Evolutionary conservation across 2,329 filamentous ascomycete species (phyloP), one percentile per base, ranked within the genome.

Genomic region (Blastomyces gilchristii): DNA sequence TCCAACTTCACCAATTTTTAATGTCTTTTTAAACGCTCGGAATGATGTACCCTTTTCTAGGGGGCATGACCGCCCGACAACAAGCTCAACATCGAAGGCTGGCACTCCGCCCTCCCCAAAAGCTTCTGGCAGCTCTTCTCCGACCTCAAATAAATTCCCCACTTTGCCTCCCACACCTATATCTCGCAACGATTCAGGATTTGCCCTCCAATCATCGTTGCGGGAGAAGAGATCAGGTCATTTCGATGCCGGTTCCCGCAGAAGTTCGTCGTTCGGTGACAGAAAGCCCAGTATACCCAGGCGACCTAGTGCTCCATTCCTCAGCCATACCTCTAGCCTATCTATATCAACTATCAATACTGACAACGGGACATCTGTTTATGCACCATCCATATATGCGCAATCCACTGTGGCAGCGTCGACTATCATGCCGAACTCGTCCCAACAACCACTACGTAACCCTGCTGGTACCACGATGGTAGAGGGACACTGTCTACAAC

Each of bases 221-320:
- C 86, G 91, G 41, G 94, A 97, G 77, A 99, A 97, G 79, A 85
- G 93, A 60, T 97, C 94, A 2, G 92, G 90, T 1, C 91, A 97
- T 73, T 96, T 97, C 68, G 89, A 94, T 70, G 85, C 88, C 63
- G 76, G 80, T 67, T 88, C 88, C n/a, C 85, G 92, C 64, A 85
- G 93, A 67, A 97, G 92, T 78, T 96, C 92, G n/a, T 96, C 92
- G 0, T 95, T 96, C 75, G 90, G 88, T 39, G 90, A 90, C 68
- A 87, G 86, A 73, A 83, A 86, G 68, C 82, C 82, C 14, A 69
- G 69, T 14, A 68, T 76, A 63, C 78, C 83, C 58, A 79, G 83
- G 68, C 79, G 78, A 52, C 87, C 89, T 5, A 90, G 85, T 72
- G 78, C 87, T 41, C 90, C 91, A 4, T 91, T 93, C 76, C 80